Percentiles rank a stretch among this genome's conserved stretches.
Evolutionary conservation across 768 basidiomycete genomes (phyloP).

Genomic region (Xerocomus potaroensis): DNA sequence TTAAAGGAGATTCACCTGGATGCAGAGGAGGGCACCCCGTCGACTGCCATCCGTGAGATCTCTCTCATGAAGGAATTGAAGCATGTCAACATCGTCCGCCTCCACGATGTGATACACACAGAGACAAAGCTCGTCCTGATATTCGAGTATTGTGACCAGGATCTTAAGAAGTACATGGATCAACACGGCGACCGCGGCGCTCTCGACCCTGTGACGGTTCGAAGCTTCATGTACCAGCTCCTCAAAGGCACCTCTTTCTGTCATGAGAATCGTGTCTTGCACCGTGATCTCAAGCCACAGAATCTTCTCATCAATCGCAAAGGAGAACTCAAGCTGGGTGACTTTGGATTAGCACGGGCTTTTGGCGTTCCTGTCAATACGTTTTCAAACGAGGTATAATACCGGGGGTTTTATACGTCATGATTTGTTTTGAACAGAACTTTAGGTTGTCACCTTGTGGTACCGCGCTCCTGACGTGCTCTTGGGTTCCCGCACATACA

Average conservation of each 20-base stretch:
- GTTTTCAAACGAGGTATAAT: conserved; percentile 89
- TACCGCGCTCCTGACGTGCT: conserved; percentile 98
- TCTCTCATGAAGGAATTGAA: conserved; percentile 99
- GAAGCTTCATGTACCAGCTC: conserved; percentile 97
- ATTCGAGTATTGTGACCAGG: conserved; percentile 98
- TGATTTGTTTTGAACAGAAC: conserved; percentile 3
- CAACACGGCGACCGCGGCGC: conserved; percentile 95
- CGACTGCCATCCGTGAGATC: conserved; percentile 98
- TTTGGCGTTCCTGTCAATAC: conserved; percentile 99
- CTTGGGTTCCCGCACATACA: conserved; percentile 94
- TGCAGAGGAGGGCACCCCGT: conserved; percentile 98
- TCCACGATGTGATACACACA: conserved; percentile 98
- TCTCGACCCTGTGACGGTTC: conserved; percentile 80
- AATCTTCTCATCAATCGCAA: conserved; percentile 97
- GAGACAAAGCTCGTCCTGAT: conserved; percentile 97
- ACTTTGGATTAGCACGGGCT: conserved; percentile 95
- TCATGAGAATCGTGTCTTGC: conserved; percentile 96
- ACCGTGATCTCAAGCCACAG: conserved; percentile 97
- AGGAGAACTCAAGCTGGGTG: conserved; percentile 94
- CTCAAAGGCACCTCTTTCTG: conserved; percentile 97
- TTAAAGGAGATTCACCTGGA: conserved; percentile 99
- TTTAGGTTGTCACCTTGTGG: conserved; percentile 94
- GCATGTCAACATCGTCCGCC: conserved; percentile 96
- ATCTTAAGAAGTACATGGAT: conserved; percentile 99
- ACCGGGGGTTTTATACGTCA: not conserved